Conservation (phyloP, 495 filamentous ascomycete genomes). For the Emericellopsis terricola region DNA sequence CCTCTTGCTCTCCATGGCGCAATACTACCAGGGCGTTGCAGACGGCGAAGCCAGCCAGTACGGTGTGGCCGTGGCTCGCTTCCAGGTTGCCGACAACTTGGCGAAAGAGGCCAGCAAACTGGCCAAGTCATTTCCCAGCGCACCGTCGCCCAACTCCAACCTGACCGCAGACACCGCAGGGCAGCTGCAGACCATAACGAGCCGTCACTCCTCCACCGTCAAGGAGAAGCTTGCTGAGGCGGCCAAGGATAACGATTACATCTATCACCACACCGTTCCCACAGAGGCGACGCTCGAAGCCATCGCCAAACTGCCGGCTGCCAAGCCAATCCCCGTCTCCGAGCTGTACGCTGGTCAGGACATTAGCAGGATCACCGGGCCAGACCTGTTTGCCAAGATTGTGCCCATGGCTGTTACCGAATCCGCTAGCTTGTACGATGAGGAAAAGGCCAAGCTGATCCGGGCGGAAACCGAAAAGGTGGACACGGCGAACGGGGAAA, state of each 20-base stretch:
- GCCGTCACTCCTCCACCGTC: conserved; percentile 60
- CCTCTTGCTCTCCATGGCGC: conserved; percentile 69
- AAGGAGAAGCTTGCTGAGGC: conserved; percentile 61
- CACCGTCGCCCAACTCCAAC: conserved; percentile 66
- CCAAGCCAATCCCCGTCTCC: conserved; percentile 95
- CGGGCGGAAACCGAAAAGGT: conserved; percentile 87
- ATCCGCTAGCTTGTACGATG: conserved; percentile 90
- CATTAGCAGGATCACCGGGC: conserved; percentile 89
- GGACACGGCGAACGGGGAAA: conserved; percentile 79
- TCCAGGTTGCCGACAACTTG: conserved; percentile 62
- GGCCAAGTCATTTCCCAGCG: conserved; percentile 65
- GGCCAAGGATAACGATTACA: conserved; percentile 91
- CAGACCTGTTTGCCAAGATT: conserved; percentile 92
- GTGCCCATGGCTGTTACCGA: conserved; percentile 94
- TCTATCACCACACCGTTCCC: conserved; percentile 87
- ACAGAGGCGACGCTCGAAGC: conserved; percentile 61
- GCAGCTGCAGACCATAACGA: conserved; percentile 60
- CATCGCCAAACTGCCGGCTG: conserved; percentile 82
- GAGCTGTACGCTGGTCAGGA: conserved; percentile 95
- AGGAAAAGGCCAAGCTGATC: conserved; percentile 93
- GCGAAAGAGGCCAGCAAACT: conserved; percentile 57
- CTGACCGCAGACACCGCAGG: conserved; percentile 60
- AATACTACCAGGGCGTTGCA: conserved; percentile 85
- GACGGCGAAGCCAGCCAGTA: conserved; percentile 80
- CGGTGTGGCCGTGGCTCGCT: conserved; percentile 67